These are phyloP conservation scores for Globisporangium parvum DNA, from an alignment of 352 stramenopile genomes.

Conservation along the genomic window DNA sequence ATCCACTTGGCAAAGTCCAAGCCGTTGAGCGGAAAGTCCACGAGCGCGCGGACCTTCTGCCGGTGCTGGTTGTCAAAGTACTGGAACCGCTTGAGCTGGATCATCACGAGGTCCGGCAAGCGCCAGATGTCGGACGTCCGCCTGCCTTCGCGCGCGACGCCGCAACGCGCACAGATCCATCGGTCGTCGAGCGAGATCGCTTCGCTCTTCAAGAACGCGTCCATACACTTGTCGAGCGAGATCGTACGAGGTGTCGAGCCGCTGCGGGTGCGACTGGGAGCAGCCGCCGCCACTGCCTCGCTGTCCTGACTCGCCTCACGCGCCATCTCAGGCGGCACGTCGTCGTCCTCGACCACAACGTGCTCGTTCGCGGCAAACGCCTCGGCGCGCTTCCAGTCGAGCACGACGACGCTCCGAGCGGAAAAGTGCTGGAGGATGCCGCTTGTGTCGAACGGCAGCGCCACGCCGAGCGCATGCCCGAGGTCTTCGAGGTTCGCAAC, in stretches of 20 bases:
- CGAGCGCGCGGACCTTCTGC: conserved; percentile 74
- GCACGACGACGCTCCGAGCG: conserved; percentile 63
- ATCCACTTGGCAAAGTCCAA: conserved; percentile 80
- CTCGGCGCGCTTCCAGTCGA: conserved; percentile 49
- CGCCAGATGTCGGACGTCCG: conserved; percentile 64
- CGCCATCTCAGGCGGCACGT: conserved; percentile 20
- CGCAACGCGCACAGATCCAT: conserved; percentile 71
- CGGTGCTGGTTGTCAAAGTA: conserved; percentile 82
- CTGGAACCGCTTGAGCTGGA: conserved; percentile 88
- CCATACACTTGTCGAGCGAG: conserved; percentile 58
- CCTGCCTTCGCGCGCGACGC: conserved; percentile 47
- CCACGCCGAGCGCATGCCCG: conserved; percentile 22
- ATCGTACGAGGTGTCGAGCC: conserved; percentile 23
- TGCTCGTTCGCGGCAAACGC: conserved; percentile 20
- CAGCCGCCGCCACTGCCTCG: neutral
- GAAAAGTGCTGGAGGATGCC: conserved; percentile 68
- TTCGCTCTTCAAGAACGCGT: conserved; percentile 66
- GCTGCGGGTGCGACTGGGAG: neutral
- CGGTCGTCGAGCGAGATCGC: conserved; percentile 62
- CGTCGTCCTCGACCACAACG: conserved; percentile 26
- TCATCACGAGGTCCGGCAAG: conserved; percentile 78
- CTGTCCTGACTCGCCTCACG: conserved; percentile 6
- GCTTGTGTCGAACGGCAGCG: conserved; percentile 41
- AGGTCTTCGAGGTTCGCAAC: conserved; percentile 64
- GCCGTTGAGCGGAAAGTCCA: conserved; percentile 76